Evolutionary conservation across 192 early-diverging fungal species (phyloP), one percentile per base, ranked within the genome.

Genomic region (Oehlia diaphana): DNA sequence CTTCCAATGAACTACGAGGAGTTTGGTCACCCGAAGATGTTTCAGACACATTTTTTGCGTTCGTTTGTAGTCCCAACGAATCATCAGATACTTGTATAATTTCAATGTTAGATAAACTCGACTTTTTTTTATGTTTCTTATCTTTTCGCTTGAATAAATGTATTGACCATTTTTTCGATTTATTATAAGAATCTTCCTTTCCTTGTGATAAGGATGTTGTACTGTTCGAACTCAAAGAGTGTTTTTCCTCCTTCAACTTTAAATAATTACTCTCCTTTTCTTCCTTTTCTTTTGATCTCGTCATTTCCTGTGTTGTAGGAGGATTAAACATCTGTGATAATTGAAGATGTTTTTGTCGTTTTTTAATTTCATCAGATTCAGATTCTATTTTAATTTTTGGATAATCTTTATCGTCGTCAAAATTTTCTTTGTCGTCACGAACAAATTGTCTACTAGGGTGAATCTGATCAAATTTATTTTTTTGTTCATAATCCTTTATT

Each of bases 111-210:
- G 53, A 26, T 33, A 10, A 66, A 16, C 26, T 58, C 39, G 62
- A 19, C 19, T 35, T 21, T 13, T 33, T 37, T 76, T 64, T 76
- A 44, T 42, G 75, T 19, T 67, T 77, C 28, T 68, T 77, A 28
- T 66, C 58, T 47, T 67, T 77, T 67, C 76, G 64, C 64, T 50
- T 77, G 31, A 77, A 67, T 21, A 68, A 50, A 50, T 61, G 13
- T 35, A 63, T 49, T 61, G 72, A 58, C 72, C 39, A 74, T 61
- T 39, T 26, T 69, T 39, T 69, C 19, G 28, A 42, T 35, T 74
- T 74, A 26, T 9, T 53, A 16, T 74, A 2, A 47, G 69, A 37
- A 9, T 47, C 69, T 50, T 74, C 72, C n/a, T 74, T 74, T 16
- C 16, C 19, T 47, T 26, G 21, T 14, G 10, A 28, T 53, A n/a